phyloP scores from a whole-genome alignment of 2,329 filamentous ascomycete genomes.

The Ascochyta clinopodiicola region DNA sequence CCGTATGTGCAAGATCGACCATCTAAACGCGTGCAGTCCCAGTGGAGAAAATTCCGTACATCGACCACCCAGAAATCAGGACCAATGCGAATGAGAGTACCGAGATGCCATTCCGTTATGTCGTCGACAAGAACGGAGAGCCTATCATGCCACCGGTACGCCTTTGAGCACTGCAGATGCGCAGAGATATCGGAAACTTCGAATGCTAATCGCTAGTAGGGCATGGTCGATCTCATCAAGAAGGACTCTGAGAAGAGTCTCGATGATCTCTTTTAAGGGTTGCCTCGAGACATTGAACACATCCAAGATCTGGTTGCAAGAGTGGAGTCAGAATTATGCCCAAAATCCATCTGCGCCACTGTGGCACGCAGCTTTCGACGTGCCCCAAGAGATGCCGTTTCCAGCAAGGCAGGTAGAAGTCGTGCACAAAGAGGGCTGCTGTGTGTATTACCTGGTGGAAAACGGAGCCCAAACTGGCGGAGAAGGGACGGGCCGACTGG shows the following conservation, averaged over 20 bases:
- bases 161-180: background rate
- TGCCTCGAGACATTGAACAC: background rate
- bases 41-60: slow-evolving; percentile 78
- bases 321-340: slow-evolving; percentile 9
- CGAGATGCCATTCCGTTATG: slow-evolving; percentile 98
- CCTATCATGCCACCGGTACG: slow-evolving; percentile 91
- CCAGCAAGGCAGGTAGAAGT: slow-evolving; percentile 7
- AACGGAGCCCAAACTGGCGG: background rate
- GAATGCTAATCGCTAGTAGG: slow-evolving; percentile 59
- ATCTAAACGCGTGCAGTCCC: slow-evolving; percentile 62
- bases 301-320: background rate
- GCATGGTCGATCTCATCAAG: slow-evolving; percentile 92
- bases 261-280: slow-evolving; percentile 74
- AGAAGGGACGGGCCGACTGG: slow-evolving; percentile 8
- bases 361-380: slow-evolving; percentile 47
- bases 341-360: slow-evolving; percentile 40
- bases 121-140: slow-evolving; percentile 74
- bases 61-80: slow-evolving; percentile 88
- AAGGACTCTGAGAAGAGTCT: slow-evolving; percentile 93
- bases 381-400: slow-evolving; percentile 10
- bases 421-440: slow-evolving; percentile 21
- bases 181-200: background rate
- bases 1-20: background rate
- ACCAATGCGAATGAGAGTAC: slow-evolving; percentile 93
- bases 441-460: slow-evolving; percentile 10